Conservation (phyloP, 2,329 filamentous ascomycete species). For the Domatiomyces globalis region DNA sequence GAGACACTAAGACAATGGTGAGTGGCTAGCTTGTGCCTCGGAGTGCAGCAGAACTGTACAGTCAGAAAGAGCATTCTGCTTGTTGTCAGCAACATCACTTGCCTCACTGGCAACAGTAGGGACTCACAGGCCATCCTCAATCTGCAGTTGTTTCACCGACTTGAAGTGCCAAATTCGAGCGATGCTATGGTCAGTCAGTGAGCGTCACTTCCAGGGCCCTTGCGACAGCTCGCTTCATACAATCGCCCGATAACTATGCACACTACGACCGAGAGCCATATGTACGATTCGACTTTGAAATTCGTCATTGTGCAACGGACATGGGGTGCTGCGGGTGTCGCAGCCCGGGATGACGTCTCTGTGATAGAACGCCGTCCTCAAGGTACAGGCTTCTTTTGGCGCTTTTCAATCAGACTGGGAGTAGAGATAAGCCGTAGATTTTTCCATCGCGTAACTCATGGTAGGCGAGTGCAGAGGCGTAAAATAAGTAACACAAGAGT, state of each 20-base stretch:
- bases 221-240: slow-evolving; percentile 4
- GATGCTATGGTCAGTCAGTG: not conserved
- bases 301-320: slow-evolving; percentile 7
- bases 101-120: too few species aligned
- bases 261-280: slow-evolving; percentile 15
- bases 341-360: too few species aligned
- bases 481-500: too few species aligned
- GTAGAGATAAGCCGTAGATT: too few species aligned
- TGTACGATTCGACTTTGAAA: slow-evolving; percentile 18
- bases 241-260: slow-evolving; percentile 14
- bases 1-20: slow-evolving; percentile 11
- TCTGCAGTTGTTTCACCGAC: slow-evolving; percentile 27
- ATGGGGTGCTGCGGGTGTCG: too few species aligned
- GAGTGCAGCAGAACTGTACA: slow-evolving; percentile 17
- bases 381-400: too few species aligned
- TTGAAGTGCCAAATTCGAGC: slow-evolving; percentile 14
- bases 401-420: too few species aligned
- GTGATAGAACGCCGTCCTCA: too few species aligned
- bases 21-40: not conserved
- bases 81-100: too few species aligned
- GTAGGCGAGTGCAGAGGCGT: too few species aligned
- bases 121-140: slow-evolving; percentile 38
- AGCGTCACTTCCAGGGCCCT: not conserved
- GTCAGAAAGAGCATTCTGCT: slow-evolving; percentile 36
- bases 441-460: too few species aligned